Conservation (phyloP, 495 filamentous ascomycete species). For the Achaetomiella virescens region DNA sequence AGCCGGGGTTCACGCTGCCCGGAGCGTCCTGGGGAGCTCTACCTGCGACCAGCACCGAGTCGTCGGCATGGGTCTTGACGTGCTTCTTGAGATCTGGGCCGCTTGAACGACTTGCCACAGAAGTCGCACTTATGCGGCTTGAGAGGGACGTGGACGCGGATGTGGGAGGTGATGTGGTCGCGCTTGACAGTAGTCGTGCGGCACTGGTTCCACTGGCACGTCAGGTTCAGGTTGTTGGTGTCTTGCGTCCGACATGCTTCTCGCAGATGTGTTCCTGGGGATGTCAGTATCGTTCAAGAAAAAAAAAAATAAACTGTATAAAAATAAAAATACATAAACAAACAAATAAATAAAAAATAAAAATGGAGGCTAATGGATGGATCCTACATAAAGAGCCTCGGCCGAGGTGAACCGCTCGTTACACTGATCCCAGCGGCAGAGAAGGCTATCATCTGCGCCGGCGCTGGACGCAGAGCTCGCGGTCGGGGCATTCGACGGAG, state of each 20-base stretch:
- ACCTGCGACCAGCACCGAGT: constrained; percentile 75
- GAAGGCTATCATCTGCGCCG: constrained; percentile 54
- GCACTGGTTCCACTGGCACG: constrained; percentile 95
- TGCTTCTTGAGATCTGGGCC: constrained; percentile 98
- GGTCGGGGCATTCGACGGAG: constrained; percentile 37
- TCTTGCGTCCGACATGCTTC: constrained; percentile 95
- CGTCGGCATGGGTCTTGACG: constrained; percentile 99
- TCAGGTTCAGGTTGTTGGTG: constrained; percentile 97
- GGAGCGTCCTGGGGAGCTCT: constrained; percentile 65
- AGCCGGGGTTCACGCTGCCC: constrained; percentile 53
- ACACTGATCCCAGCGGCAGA: constrained; percentile 85
- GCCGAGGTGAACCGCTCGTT: constrained; percentile 71
- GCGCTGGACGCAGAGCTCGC: constrained; percentile 33
- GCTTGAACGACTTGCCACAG: constrained; percentile 98
- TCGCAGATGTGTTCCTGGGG: constrained; percentile 95
- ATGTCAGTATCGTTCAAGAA: constrained; percentile 16
- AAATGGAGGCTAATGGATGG: no score
- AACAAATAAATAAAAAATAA: not conserved
- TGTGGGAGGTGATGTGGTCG: constrained; percentile 99
- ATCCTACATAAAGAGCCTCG: constrained; percentile 89
- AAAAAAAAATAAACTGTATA: constrained; percentile 7
- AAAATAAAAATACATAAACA: constrained; percentile 2
- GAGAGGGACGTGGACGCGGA: constrained; percentile 93
- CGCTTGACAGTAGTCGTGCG: constrained; percentile 96
- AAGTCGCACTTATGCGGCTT: constrained; percentile 99